Conservation (phyloP, 2,329 filamentous ascomycete genomes). For the Fusarium pilosicola region DNA sequence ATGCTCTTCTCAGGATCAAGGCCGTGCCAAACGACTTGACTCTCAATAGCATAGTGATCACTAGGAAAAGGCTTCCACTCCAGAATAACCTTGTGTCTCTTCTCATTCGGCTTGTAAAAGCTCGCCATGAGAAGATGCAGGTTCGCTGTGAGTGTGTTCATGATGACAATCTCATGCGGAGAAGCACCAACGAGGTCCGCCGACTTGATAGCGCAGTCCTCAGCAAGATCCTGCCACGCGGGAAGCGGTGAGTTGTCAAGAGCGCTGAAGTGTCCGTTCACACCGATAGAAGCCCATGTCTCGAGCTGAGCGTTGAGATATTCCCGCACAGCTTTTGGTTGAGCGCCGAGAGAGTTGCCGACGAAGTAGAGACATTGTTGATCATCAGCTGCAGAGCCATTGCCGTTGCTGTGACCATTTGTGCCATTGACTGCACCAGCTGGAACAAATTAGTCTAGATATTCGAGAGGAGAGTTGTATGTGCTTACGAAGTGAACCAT, state of each 20-base stretch:
- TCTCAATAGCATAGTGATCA: slow-evolving; percentile 86
- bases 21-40: slow-evolving; percentile 78
- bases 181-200: slow-evolving; percentile 79
- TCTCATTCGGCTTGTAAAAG: slow-evolving; percentile 78
- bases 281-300: slow-evolving; percentile 86
- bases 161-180: slow-evolving; percentile 80
- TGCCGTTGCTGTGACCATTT: slow-evolving; percentile 32
- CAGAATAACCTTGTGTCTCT: slow-evolving; percentile 81
- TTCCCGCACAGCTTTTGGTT: slow-evolving; percentile 73
- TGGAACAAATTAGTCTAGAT: neutral
- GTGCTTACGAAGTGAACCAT: slow-evolving; percentile 53
- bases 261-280: slow-evolving; percentile 82
- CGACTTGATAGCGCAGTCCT: slow-evolving; percentile 75
- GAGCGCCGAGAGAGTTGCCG: slow-evolving; percentile 88
- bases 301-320: slow-evolving; percentile 79
- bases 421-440: slow-evolving; percentile 22
- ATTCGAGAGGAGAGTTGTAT: neutral
- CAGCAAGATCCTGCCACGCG: slow-evolving; percentile 83
- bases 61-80: slow-evolving; percentile 92
- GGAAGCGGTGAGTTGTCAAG: slow-evolving; percentile 74
- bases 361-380: slow-evolving; percentile 76
- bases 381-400: slow-evolving; percentile 45
- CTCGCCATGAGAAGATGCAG: slow-evolving; percentile 84
- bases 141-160: slow-evolving; percentile 88
- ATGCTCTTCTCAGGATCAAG: slow-evolving; percentile 74